Base-by-base conservation (phyloP, 805 yeast species). In the Komagataella ulmi region DNA sequence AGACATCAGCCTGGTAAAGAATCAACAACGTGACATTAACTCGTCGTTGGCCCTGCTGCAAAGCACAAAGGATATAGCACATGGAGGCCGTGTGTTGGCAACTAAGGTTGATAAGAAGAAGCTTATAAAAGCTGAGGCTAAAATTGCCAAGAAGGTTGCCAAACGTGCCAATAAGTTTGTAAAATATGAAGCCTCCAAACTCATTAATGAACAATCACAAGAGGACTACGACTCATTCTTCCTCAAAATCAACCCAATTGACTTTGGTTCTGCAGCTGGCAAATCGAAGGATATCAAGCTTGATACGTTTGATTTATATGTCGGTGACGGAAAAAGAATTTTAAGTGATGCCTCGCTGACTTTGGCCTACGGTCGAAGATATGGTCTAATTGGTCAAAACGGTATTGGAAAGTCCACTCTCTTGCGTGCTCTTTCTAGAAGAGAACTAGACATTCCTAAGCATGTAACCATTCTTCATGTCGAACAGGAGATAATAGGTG, bases 321-420 rank as follows among this genome's bases (percentile, higher is more conserved):
- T 93, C 54, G 98, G 99, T 54, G 95, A 87, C 53, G 98, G 97
- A 55, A 84, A 86, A 67, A 80, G 99, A 69, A 91, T 93, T 51
- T 75, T 93, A 56, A 81, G 91, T 47, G 95, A 90, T 65, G 84
- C 98, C 24, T 77, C 89, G 21, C 77, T 93, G 57, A 82, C 96
- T 1, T 76, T 93, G 56, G 83, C 96, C 24, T 83, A 83, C 65
- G 99, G 99, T 52, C 88, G 86, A 66, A 80, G 98, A 65, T 93
- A 93, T 60, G 99, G 99, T 80, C 71, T 93, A 51, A 97, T 93
- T 47, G 99, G 99, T 68, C 95, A 90, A 65, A 93, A 93, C 72
- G 99, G 99, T 91, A 90, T 93, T 59, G 99, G 99, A 83, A 93
- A 93, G 67, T 90, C 98, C 47, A 93, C 99, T 0, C 71, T 93